A percentile compares a stretch with the other conserved stretches of the same genome.
These are phyloP conservation scores for Carpinus viminea DNA, from an alignment of 306 rosid genomes.

Conservation along the genomic window DNA sequence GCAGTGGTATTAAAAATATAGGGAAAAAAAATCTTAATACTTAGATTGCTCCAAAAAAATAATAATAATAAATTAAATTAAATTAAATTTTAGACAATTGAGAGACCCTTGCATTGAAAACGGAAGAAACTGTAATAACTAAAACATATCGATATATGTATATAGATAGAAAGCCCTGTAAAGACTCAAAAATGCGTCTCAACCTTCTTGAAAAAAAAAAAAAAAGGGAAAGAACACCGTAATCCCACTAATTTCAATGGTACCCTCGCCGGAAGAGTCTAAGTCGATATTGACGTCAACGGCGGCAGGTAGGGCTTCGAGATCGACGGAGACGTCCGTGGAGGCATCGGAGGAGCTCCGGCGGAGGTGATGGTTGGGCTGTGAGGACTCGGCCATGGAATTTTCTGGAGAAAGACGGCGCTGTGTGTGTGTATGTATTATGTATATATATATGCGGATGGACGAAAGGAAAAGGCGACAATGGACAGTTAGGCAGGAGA, in stretches of 20 bases:
- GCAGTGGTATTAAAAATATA: not conserved
- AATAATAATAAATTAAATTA: too few relatives aligned
- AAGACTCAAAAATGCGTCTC: not conserved
- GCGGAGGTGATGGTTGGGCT: not conserved
- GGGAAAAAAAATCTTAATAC: not conserved
- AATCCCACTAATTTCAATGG: not conserved
- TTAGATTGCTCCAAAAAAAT: not conserved
- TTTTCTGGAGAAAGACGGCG: not conserved
- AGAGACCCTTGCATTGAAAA: too few relatives aligned
- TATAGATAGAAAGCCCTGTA: too few relatives aligned
- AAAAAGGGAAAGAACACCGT: not conserved
- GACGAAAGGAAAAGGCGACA: not conserved
- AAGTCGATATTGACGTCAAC: constrained; percentile 15
- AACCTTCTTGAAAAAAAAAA: too few relatives aligned
- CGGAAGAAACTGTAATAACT: too few relatives aligned
- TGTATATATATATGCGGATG: not conserved
- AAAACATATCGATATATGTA: too few relatives aligned
- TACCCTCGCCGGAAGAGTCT: constrained; percentile 26
- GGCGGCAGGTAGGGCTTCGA: constrained; percentile 28
- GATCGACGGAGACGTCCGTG: constrained; percentile 43
- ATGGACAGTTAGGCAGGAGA: not conserved
- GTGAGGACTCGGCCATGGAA: constrained; percentile 38
- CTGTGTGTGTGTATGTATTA: not conserved
- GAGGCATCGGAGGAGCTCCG: constrained; percentile 32
- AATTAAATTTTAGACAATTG: too few relatives aligned